Percentiles rank a stretch among this genome's conserved stretches.
Conservation (phyloP, 192 early-diverging fungal genomes). For the Coemansia sp. region DNA sequence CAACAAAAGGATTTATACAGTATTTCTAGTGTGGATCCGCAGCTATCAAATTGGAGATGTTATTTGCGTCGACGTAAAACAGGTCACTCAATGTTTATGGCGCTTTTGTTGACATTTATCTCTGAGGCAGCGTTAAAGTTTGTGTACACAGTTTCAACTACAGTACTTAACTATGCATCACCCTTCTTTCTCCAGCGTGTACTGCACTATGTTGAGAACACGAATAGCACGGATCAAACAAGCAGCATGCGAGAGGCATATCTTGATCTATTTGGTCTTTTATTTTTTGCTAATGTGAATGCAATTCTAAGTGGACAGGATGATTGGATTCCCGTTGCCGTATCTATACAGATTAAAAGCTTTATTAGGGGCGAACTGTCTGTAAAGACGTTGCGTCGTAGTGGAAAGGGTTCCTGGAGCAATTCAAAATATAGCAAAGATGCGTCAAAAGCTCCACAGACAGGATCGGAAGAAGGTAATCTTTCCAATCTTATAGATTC, state of each 20-base stretch:
- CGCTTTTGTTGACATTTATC: constrained; percentile 40
- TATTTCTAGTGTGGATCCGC: constrained; percentile 54
- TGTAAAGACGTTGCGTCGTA: constrained; percentile 65
- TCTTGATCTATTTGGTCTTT: constrained; percentile 62
- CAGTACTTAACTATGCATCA: constrained; percentile 45
- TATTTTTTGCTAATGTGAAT: constrained; percentile 48
- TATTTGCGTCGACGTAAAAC: constrained; percentile 27
- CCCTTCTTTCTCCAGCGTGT: too few species aligned
- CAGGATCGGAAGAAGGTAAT: constrained; percentile 51
- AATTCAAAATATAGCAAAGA: not conserved
- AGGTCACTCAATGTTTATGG: constrained; percentile 28
- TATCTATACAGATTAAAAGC: constrained; percentile 63
- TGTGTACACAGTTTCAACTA: constrained; percentile 2
- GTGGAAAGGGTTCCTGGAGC: constrained; percentile 57
- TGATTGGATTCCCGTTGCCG: constrained; percentile 62
- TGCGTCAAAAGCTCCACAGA: constrained; percentile 11
- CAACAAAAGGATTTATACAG: constrained; percentile 60
- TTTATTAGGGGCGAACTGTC: constrained; percentile 67
- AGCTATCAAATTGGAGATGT: constrained; percentile 31
- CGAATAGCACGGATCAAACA: not conserved
- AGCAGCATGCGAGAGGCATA: constrained; percentile 45
- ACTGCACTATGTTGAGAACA: constrained; percentile 53
- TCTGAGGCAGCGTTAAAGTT: constrained; percentile 24
- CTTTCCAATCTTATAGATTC: too few species aligned
- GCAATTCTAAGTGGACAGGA: constrained; percentile 57